These are phyloP conservation scores for Chalaropsis ovoidea DNA, from an alignment of 2,329 filamentous ascomycete genomes.

Conservation along the genomic window DNA sequence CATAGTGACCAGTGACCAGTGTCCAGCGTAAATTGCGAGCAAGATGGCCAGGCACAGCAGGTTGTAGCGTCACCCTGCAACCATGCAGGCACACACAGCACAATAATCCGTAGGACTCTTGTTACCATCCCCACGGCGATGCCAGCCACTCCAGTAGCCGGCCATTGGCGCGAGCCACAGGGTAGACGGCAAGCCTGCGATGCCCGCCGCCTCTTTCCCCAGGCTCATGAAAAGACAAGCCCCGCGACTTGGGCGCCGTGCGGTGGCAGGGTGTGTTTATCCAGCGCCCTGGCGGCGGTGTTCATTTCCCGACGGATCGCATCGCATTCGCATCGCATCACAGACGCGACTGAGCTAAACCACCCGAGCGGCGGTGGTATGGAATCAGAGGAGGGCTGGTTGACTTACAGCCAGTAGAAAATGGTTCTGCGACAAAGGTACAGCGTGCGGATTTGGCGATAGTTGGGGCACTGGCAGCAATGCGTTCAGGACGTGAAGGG, in stretches of 20 bases:
- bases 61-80: not conserved
- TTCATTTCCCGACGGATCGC: not conserved
- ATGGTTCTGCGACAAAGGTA: not conserved
- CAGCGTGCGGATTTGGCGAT: not conserved
- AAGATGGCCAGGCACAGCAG: not conserved
- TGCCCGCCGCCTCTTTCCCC: not conserved
- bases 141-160: not conserved
- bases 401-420: conserved; percentile 1
- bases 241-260: not conserved
- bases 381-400: not conserved
- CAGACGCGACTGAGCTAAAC: not conserved
- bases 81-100: not conserved
- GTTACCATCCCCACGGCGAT: not conserved
- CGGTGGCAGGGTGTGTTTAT: not conserved
- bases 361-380: not conserved
- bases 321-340: conserved; percentile 10
- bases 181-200: not conserved
- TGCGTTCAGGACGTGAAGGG: not conserved
- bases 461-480: not conserved
- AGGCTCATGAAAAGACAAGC: not conserved
- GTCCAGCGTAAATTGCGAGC: not conserved
- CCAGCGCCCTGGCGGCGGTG: not conserved
- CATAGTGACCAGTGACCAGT: not conserved
- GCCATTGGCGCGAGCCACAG: not conserved
- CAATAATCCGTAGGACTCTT: not conserved